Conservation (phyloP, 192 early-diverging fungal species). For the Backusella tarrabulga region DNA sequence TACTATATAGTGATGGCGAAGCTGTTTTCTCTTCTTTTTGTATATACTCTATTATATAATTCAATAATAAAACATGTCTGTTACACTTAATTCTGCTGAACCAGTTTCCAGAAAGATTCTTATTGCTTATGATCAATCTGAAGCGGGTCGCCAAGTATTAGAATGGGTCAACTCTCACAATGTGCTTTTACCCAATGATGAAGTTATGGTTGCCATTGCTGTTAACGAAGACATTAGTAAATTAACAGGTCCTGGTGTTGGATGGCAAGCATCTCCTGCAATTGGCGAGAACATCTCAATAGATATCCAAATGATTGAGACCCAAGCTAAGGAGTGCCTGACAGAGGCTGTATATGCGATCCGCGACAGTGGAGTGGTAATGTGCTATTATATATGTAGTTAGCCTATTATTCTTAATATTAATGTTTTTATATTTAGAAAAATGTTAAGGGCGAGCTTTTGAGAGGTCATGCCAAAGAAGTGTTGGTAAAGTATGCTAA, state of each 20-base stretch:
- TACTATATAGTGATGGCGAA: neutral
- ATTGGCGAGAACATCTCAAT: neutral
- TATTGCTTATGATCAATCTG: neutral
- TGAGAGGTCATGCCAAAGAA: slow-evolving; percentile 8
- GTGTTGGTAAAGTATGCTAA: slow-evolving; percentile 8
- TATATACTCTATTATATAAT: neutral
- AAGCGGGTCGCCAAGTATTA: neutral
- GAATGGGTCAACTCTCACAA: slow-evolving; percentile 5
- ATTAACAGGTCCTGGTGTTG: neutral
- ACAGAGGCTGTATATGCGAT: neutral
- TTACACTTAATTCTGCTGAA: neutral
- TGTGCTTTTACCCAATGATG: slow-evolving; percentile 5
- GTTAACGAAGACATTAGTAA: slow-evolving; percentile 1
- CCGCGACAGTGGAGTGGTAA: neutral
- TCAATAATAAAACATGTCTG: neutral
- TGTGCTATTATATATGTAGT: neutral
- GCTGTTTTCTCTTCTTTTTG: neutral
- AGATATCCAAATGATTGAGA: neutral
- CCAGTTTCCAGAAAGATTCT: neutral
- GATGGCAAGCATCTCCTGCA: neutral
- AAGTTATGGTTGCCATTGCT: neutral
- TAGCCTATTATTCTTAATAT: neutral
- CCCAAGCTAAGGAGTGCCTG: neutral
- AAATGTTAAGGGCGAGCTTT: neutral
- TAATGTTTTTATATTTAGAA: neutral